These are phyloP conservation scores for Neofusicoccum sp. DNA, from an alignment of 2,329 filamentous ascomycete species.

Conservation along the genomic window DNA sequence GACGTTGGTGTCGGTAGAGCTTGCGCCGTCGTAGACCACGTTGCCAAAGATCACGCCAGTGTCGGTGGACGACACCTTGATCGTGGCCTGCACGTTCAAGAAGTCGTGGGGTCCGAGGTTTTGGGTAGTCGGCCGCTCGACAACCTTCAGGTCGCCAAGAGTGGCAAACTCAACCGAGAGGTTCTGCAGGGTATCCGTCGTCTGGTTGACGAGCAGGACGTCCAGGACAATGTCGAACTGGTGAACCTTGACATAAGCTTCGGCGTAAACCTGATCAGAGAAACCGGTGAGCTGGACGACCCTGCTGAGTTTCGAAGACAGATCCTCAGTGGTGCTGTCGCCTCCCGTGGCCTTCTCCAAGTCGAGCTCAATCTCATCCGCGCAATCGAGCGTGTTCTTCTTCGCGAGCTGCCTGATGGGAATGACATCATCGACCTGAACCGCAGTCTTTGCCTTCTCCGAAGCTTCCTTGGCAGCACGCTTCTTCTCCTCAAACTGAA, in stretches of 20 bases:
- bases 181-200: conserved; percentile 92
- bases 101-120: conserved; percentile 95
- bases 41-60: conserved; percentile 99
- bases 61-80: conserved; percentile 96
- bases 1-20: conserved; percentile 89
- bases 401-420: conserved; percentile 89
- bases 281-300: conserved; percentile 98
- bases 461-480: conserved; percentile 89
- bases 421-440: conserved; percentile 94
- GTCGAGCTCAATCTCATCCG: conserved; percentile 84
- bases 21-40: conserved; percentile 92
- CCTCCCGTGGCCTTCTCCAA: conserved; percentile 92
- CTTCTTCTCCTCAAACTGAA: conserved; percentile 96
- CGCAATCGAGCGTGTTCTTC: conserved; percentile 78
- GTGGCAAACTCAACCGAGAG: conserved; percentile 98
- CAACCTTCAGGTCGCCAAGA: conserved; percentile 93
- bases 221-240: conserved; percentile 98
- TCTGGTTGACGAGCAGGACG: conserved; percentile 95
- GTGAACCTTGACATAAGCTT: conserved; percentile 97
- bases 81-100: conserved; percentile 96
- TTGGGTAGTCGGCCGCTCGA: conserved; percentile 93
- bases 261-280: conserved; percentile 97
- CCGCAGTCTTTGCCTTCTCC: conserved; percentile 88
- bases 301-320: conserved; percentile 89
- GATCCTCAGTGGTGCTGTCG: conserved; percentile 77